Evolutionary conservation across 192 early-diverging fungal genomes (phyloP).

Genomic region (Podila minutissima): DNA sequence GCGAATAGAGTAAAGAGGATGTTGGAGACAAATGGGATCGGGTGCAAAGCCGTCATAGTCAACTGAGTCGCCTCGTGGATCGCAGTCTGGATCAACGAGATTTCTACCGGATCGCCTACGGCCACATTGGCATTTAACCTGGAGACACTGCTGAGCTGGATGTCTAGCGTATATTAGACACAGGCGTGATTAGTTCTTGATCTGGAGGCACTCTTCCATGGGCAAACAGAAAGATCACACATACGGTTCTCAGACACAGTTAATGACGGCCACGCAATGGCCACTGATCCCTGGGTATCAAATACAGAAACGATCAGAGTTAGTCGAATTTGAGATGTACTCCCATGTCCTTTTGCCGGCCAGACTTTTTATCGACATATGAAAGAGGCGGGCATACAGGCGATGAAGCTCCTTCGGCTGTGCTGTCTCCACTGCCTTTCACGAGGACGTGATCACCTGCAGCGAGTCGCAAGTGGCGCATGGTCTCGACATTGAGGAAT

Average conservation of each 20-base stretch:
- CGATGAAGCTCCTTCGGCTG: not conserved
- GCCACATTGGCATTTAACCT: slow-evolving; percentile 58
- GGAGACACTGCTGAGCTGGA: slow-evolving; percentile 58
- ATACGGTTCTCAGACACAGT: slow-evolving; percentile 52
- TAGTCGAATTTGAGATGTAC: not conserved
- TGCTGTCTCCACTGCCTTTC: not conserved
- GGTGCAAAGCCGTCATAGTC: slow-evolving; percentile 48
- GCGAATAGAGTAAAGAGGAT: slow-evolving; percentile 60
- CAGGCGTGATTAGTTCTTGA: not conserved
- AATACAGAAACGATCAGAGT: not conserved
- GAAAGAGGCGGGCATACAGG: not conserved
- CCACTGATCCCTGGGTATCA: slow-evolving; percentile 49
- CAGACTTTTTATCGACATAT: not conserved
- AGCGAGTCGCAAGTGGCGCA: slow-evolving; percentile 36
- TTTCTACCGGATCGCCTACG: slow-evolving; percentile 55
- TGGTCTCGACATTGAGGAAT: slow-evolving; percentile 53
- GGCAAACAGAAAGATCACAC: slow-evolving; percentile 2
- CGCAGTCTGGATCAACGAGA: slow-evolving; percentile 24
- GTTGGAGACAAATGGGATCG: slow-evolving; percentile 54
- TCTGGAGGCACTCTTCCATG: not conserved
- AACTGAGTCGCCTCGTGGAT: slow-evolving; percentile 55
- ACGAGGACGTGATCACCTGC: slow-evolving; percentile 52
- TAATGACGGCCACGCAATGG: slow-evolving; percentile 67
- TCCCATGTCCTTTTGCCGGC: not conserved
- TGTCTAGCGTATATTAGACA: slow-evolving; percentile 40